phyloP scores from a whole-genome alignment of 257 asterid species.

The Solanum rostratum region DNA sequence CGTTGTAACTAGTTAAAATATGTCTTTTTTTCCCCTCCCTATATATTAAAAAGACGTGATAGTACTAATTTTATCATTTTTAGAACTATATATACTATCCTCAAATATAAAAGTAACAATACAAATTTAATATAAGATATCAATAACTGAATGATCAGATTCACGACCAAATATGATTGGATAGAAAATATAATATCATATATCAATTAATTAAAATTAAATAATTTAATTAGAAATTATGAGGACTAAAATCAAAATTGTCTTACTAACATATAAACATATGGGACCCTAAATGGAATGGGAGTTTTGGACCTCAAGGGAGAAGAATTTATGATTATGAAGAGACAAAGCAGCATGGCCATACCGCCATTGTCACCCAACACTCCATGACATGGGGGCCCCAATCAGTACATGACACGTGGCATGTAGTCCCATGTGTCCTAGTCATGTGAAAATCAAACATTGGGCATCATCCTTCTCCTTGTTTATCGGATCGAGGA shows the following conservation, averaged over 20 bases:
- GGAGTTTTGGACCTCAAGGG: not conserved
- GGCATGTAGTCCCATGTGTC: slow-evolving; percentile 22
- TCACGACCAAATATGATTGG: no score
- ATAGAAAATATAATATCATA: not conserved
- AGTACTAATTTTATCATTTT: not conserved
- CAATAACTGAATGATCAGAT: not conserved
- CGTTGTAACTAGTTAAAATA: not conserved
- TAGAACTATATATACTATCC: not conserved
- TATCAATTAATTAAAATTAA: not conserved
- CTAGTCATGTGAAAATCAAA: slow-evolving; percentile 4
- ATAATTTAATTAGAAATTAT: not conserved
- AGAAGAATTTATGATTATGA: not conserved
- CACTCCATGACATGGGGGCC: slow-evolving; percentile 16
- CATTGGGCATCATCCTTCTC: not conserved
- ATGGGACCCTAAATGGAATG: not conserved
- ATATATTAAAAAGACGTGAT: not conserved
- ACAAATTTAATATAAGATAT: not conserved
- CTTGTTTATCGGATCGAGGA: not conserved
- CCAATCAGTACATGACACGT: slow-evolving; percentile 12
- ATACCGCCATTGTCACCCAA: slow-evolving; percentile 33
- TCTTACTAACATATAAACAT: not conserved
- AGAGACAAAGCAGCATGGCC: slow-evolving; percentile 43
- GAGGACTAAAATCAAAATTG: not conserved
- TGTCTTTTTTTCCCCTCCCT: not conserved
- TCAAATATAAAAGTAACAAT: not conserved